Evolutionary conservation across 345 rosid genomes (phyloP).

Genomic region (Brassica rapa): DNA sequence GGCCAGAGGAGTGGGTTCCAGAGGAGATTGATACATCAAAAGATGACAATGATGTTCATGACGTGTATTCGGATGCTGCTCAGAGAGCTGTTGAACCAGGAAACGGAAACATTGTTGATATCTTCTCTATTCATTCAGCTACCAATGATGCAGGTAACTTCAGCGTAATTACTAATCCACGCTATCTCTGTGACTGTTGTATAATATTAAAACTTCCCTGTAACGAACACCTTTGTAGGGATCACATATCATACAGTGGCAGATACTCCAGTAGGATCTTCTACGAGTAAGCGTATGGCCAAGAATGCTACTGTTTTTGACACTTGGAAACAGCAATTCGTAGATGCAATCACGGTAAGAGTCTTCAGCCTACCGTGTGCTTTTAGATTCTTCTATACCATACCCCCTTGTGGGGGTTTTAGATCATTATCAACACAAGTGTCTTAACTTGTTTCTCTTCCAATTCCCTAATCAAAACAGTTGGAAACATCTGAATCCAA

Average conservation of each 20-base stretch:
- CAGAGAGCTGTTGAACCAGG: slow-evolving; percentile 47
- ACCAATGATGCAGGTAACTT: slow-evolving; percentile 43
- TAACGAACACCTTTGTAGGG: slow-evolving; percentile 44
- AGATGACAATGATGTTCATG: slow-evolving; percentile 41
- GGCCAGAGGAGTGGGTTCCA: slow-evolving; percentile 98
- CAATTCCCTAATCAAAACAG: slow-evolving; percentile 45
- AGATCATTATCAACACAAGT: not conserved
- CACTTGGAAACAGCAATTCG: slow-evolving; percentile 78
- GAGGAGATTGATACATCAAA: slow-evolving; percentile 52
- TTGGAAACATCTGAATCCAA: slow-evolving; percentile 60
- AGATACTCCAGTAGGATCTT: slow-evolving; percentile 45
- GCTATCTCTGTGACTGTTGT: not conserved
- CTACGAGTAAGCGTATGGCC: slow-evolving; percentile 34
- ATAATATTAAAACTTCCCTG: not conserved
- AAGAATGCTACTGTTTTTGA: slow-evolving; percentile 39
- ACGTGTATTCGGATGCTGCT: slow-evolving; percentile 48
- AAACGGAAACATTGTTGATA: slow-evolving; percentile 65
- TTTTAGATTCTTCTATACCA: no score
- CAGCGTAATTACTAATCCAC: not conserved
- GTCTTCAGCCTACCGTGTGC: slow-evolving; percentile 9
- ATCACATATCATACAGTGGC: slow-evolving; percentile 53
- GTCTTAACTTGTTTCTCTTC: slow-evolving; percentile 27
- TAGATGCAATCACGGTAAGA: slow-evolving; percentile 67
- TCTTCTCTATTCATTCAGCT: slow-evolving; percentile 76
- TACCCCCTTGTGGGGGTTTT: no score